A percentile compares a stretch with the other conserved stretches of the same genome.
Evolutionary conservation across 2,329 filamentous ascomycete species (phyloP).

Genomic region (Neonectria sp.): DNA sequence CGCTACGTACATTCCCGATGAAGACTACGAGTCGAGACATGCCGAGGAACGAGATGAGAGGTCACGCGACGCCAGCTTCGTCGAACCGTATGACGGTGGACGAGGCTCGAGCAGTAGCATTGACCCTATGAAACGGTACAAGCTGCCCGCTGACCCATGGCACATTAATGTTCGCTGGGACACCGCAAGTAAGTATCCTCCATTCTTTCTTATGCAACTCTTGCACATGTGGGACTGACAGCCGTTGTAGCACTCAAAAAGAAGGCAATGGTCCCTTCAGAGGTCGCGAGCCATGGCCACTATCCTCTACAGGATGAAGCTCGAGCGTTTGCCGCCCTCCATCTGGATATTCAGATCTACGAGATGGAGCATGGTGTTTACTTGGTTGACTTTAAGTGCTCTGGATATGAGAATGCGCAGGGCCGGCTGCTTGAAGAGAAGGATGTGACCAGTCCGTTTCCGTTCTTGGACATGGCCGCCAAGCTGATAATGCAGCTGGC

Average conservation of each 20-base stretch:
- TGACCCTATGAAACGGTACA: slow-evolving; percentile 77
- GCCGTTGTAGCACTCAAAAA: slow-evolving; percentile 53
- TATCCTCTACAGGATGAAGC: slow-evolving; percentile 58
- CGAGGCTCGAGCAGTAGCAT: slow-evolving; percentile 58
- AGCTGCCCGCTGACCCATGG: slow-evolving; percentile 94
- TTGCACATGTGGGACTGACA: slow-evolving; percentile 30
- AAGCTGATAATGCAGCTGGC: slow-evolving; percentile 94
- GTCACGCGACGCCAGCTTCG: slow-evolving; percentile 58
- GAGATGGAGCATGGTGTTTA: slow-evolving; percentile 94
- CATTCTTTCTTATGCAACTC: no score
- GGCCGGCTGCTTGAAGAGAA: slow-evolving; percentile 89
- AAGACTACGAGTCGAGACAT: slow-evolving; percentile 68
- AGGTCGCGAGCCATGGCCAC: slow-evolving; percentile 50
- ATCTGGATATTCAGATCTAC: slow-evolving; percentile 96
- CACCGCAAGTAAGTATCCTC: slow-evolving; percentile 78
- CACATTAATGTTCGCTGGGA: slow-evolving; percentile 92
- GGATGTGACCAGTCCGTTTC: slow-evolving; percentile 94
- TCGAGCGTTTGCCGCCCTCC: slow-evolving; percentile 85
- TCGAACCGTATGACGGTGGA: slow-evolving; percentile 55
- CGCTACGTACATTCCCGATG: slow-evolving; percentile 85
- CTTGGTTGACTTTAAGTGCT: slow-evolving; percentile 98
- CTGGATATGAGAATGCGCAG: slow-evolving; percentile 88
- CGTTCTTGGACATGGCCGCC: slow-evolving; percentile 94
- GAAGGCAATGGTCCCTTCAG: slow-evolving; percentile 35
- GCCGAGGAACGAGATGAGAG: slow-evolving; percentile 57